Conservation (phyloP, 164 flowering plant genomes). For the Vitis riparia region DNA sequence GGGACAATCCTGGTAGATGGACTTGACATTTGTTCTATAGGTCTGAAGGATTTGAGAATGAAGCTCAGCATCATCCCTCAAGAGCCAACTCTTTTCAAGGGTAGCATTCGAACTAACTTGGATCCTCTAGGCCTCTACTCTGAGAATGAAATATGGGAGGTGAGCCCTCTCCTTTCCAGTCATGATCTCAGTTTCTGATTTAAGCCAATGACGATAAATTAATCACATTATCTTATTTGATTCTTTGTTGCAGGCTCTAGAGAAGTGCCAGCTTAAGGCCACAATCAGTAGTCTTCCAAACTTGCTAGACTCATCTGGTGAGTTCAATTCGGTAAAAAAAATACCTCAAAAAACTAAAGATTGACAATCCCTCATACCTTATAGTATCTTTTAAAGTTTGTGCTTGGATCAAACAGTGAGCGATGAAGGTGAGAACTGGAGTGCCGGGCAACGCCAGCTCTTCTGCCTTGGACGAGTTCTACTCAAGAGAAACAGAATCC, state of each 20-base stretch:
- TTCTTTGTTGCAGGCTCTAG: constrained; percentile 53
- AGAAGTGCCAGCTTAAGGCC: constrained; percentile 72
- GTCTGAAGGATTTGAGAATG: constrained; percentile 72
- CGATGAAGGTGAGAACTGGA: constrained; percentile 90
- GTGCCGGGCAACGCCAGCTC: constrained; percentile 81
- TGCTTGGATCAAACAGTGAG: constrained; percentile 42
- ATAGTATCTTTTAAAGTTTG: too few species aligned
- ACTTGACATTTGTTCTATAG: constrained; percentile 69
- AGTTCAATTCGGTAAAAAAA: constrained; percentile 9
- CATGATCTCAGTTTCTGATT: not conserved
- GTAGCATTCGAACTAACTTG: constrained; percentile 71
- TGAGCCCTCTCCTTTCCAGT: constrained; percentile 14
- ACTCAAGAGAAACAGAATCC: constrained; percentile 61
- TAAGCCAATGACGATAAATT: too few species aligned
- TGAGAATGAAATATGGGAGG: constrained; percentile 85
- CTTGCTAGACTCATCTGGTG: constrained; percentile 68
- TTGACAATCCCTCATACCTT: too few species aligned
- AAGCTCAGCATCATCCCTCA: constrained; percentile 91
- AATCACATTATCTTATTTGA: not conserved
- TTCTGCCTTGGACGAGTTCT: constrained; percentile 85
- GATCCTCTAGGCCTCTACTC: constrained; percentile 77
- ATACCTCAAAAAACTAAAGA: too few species aligned
- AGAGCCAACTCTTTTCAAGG: constrained; percentile 84
- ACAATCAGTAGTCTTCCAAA: constrained; percentile 62
- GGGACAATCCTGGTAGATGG: constrained; percentile 72